Evolutionary conservation across 2,329 filamentous ascomycete species (phyloP).

Genomic region (Aspergillus uvarum): DNA sequence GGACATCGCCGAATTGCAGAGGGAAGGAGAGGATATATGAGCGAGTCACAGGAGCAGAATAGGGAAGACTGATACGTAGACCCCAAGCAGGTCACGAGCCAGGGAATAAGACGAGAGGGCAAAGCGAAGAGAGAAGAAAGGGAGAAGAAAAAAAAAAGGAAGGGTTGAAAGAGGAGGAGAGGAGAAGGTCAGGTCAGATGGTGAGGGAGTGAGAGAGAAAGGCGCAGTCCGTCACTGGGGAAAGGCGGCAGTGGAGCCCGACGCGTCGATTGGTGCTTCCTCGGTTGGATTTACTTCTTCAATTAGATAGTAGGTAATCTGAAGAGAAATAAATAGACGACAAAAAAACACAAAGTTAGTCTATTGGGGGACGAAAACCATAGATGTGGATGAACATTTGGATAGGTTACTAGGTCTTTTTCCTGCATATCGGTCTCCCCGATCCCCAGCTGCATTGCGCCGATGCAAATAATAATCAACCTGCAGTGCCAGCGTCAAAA

Average conservation of each 20-base stretch:
- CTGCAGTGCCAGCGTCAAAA: neutral
- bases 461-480: neutral
- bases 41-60: conserved; percentile 6
- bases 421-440: neutral
- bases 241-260: neutral
- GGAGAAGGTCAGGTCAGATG: conserved; percentile 1
- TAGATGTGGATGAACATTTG: no score
- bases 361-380: no score
- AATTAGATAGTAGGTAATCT: neutral
- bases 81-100: neutral
- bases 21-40: conserved; percentile 11
- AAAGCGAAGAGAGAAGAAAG: neutral
- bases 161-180: neutral
- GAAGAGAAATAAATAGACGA: neutral
- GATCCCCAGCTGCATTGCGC: neutral
- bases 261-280: neutral
- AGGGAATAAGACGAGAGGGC: neutral
- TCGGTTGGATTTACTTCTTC: neutral
- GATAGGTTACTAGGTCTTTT: no score
- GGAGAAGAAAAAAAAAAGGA: neutral
- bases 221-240: neutral
- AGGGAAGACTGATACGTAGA: conserved; percentile 12
- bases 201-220: conserved; percentile 6
- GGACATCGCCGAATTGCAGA: conserved; percentile 52
- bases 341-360: no score